Evolutionary conservation across 768 basidiomycete species (phyloP).

Genomic region (Omphalotus guepiniiformis): DNA sequence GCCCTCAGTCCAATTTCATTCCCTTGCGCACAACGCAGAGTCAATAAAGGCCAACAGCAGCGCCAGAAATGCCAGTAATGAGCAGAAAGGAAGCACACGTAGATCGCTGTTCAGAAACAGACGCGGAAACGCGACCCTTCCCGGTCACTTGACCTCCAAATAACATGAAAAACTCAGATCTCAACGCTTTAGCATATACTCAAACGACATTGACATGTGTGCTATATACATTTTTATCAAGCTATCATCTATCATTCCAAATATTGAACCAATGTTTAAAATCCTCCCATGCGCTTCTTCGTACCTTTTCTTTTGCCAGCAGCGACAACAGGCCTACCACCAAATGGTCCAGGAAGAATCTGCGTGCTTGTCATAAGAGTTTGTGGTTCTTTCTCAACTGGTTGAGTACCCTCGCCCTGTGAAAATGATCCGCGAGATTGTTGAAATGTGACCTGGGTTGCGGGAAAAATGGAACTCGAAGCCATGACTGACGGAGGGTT

Average conservation of each 20-base stretch:
- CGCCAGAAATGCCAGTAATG: slow-evolving; percentile 11
- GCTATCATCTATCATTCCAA: no score
- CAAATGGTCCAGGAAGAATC: slow-evolving; percentile 64
- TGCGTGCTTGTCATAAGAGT: slow-evolving; percentile 61
- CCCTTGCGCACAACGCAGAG: slow-evolving; percentile 45
- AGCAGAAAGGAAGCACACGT: neutral
- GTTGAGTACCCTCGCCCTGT: slow-evolving; percentile 4
- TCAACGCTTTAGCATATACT: no score
- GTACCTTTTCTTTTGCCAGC: slow-evolving; percentile 48
- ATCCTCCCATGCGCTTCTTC: slow-evolving; percentile 75
- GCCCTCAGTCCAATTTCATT: slow-evolving; percentile 72
- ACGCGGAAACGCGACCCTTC: no score
- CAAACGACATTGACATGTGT: neutral
- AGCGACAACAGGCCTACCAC: slow-evolving; percentile 45
- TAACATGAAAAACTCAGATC: no score
- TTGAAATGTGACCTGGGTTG: neutral
- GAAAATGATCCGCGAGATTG: neutral
- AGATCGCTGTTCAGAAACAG: no score
- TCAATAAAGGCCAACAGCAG: slow-evolving; percentile 9
- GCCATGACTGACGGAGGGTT: neutral
- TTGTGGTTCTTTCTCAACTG: slow-evolving; percentile 26
- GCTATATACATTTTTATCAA: no score
- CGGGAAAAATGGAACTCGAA: no score
- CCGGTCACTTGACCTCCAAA: slow-evolving; percentile 33
- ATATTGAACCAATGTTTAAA: slow-evolving; percentile 30